These are phyloP conservation scores for Asterochloris sp. DNA, from an alignment of 139 green algal species.

Conservation along the genomic window DNA sequence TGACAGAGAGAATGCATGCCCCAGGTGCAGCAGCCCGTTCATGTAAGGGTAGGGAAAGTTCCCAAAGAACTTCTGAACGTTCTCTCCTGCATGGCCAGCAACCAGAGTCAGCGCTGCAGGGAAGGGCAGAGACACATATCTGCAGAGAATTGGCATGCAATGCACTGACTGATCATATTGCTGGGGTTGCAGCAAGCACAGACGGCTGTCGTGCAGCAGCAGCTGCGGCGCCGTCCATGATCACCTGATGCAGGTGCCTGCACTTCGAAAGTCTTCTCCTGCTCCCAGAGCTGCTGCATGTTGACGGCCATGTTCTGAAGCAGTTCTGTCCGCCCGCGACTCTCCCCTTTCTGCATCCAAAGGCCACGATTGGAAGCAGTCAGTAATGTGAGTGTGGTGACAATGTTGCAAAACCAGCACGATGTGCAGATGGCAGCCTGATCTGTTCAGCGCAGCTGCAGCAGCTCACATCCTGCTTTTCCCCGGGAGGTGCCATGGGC, in stretches of 20 bases:
- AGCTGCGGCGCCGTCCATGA: neutral
- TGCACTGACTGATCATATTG: neutral
- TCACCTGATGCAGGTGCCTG: slow-evolving; percentile 63
- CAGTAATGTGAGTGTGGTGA: no score
- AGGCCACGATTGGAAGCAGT: no score
- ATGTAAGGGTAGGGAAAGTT: slow-evolving; percentile 99
- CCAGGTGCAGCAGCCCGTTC: slow-evolving; percentile 98
- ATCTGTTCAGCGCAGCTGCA: no score
- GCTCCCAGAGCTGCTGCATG: slow-evolving; percentile 79
- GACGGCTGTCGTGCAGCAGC: neutral
- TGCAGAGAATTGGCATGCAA: neutral
- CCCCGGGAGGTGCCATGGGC: no score
- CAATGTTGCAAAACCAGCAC: no score
- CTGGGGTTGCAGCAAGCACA: neutral
- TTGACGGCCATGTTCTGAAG: neutral
- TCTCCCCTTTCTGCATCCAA: no score
- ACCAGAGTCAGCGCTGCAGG: neutral
- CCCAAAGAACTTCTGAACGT: slow-evolving; percentile 90
- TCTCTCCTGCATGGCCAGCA: neutral
- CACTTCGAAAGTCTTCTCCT: slow-evolving; percentile 80
- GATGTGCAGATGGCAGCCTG: no score
- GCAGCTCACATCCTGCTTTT: no score
- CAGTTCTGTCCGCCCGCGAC: no score
- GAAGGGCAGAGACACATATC: neutral
- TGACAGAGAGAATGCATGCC: slow-evolving; percentile 97